Conservation (phyloP, 139 green algal species). For the Picochlorum sp. region DNA sequence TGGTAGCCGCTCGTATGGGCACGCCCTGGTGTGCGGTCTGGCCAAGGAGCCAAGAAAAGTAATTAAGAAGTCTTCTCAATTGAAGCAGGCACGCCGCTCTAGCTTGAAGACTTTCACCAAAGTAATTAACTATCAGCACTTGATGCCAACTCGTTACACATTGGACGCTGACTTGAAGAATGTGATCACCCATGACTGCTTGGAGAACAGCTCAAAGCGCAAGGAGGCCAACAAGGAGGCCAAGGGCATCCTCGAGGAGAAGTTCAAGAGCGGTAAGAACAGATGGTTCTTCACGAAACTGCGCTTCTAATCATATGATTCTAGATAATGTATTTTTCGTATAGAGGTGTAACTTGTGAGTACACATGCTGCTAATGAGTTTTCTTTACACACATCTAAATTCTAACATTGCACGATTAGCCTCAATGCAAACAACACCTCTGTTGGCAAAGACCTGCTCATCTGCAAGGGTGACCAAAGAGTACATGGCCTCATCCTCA, state of each 20-base stretch:
- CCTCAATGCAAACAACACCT: conserved; percentile 63
- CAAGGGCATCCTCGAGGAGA: conserved; percentile 94
- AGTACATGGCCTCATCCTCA: conserved; percentile 99
- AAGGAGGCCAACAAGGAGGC: conserved; percentile 79
- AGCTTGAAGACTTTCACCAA: conserved; percentile 94
- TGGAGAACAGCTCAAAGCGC: conserved; percentile 86
- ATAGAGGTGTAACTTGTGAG: not conserved
- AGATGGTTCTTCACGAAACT: conserved; percentile 99
- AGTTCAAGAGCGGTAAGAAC: conserved; percentile 99
- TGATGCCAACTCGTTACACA: conserved; percentile 99
- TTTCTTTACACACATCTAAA: not conserved
- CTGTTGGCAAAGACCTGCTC: conserved; percentile 81
- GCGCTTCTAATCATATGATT: conserved; percentile 60
- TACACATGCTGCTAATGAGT: too few relatives aligned
- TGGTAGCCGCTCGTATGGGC: conserved; percentile 76
- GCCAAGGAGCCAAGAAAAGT: conserved; percentile 94
- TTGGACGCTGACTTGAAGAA: conserved; percentile 95
- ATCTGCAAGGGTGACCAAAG: conserved; percentile 92
- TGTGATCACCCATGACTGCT: conserved; percentile 66
- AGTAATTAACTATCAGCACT: conserved; percentile 98
- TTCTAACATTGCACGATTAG: not conserved
- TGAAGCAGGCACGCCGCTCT: conserved; percentile 59
- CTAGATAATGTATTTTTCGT: not conserved
- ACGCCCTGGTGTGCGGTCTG: conserved; percentile 88
- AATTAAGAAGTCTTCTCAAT: conserved; percentile 62